Base-by-base conservation (phyloP, 1,284 basidiomycete species). In the Filobasidium uniguttulatum region DNA sequence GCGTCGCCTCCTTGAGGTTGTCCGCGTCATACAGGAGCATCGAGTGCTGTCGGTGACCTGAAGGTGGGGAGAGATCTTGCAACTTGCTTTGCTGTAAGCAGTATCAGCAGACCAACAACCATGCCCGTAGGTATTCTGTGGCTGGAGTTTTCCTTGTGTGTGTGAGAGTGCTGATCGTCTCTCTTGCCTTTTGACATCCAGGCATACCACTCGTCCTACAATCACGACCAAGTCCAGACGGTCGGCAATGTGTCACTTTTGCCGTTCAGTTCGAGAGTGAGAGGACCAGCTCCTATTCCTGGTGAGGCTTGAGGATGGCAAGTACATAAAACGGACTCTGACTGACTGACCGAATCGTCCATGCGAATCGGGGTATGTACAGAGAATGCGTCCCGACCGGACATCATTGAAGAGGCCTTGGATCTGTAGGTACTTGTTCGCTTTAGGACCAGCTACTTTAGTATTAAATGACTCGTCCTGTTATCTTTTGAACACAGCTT, bases 161-260 rank as follows among this genome's bases (percentile, higher is more conserved):
- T n/a, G n/a, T n/a, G n/a, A n/a, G n/a, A n/a, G n/a, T n/a, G n/a
- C n/a, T n/a, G n/a, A n/a, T n/a, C n/a, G n/a, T n/a, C n/a, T n/a
- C n/a, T n/a, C n/a, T n/a, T n/a, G n/a, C n/a, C n/a, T n/a, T n/a
- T n/a, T n/a, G n/a, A n/a, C n/a, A n/a, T n/a, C 12, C 59, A 94
- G 90, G 90, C 90, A 23, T 99, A 99, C 64, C 94, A 99, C 70
- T 97, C 93, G 3, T 75, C 85, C 1, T 82, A 91, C 70, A 97
- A 97, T 69, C 86, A 94, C 57, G 78, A 83, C 48, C 75, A 78
- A 20, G 83, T 90, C 63, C 77, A 85, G 52, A 79, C 82, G 61
- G 81, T 91, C 54, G 94, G 93, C 51, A 96, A 94, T 70, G 81
- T 91, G 70, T 77, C 83, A 49, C 73, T 98, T 61, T 76, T 98